These are phyloP conservation scores for Crithidia acanthocephali DNA, from an alignment of 208 protist genomes.

Conservation along the genomic window DNA sequence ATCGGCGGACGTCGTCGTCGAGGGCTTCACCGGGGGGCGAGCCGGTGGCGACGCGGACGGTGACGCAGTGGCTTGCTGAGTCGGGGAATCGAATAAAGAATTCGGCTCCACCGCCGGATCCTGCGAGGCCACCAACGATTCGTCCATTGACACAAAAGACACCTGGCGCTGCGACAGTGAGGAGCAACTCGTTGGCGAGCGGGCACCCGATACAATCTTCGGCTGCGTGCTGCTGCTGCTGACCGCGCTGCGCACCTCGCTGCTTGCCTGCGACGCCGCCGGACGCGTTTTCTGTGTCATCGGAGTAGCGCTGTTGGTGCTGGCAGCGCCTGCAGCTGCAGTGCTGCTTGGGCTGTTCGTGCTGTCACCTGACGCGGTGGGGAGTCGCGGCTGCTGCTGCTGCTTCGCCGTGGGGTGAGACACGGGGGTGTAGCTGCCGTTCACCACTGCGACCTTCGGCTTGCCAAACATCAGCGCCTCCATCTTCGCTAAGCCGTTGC, in stretches of 20 bases:
- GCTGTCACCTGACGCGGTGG: background rate
- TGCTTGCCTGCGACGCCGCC: background rate
- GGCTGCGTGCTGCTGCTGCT: conserved; percentile 29
- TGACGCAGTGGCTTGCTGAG: background rate
- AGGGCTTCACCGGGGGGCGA: background rate
- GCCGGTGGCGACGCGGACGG: conserved; percentile 2
- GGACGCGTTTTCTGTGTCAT: conserved; percentile 1
- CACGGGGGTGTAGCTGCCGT: conserved; percentile 16
- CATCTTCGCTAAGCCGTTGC: conserved; percentile 83
- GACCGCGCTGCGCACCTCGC: background rate
- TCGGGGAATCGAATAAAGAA: background rate
- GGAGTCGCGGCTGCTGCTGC: background rate
- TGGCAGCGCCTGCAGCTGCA: background rate
- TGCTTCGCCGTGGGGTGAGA: no score
- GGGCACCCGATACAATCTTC: conserved; percentile 26
- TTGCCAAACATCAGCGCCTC: conserved; percentile 49
- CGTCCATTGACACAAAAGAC: background rate
- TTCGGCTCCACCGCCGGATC: background rate
- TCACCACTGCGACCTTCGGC: conserved; percentile 28
- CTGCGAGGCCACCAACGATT: background rate
- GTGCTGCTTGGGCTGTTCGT: background rate
- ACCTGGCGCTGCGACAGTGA: conserved; percentile 9
- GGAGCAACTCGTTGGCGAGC: conserved; percentile 6
- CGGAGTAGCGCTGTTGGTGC: background rate
- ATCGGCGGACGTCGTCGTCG: background rate